These are phyloP conservation scores for Phaeotremella skinneri DNA, from an alignment of 768 basidiomycete species.

Conservation along the genomic window DNA sequence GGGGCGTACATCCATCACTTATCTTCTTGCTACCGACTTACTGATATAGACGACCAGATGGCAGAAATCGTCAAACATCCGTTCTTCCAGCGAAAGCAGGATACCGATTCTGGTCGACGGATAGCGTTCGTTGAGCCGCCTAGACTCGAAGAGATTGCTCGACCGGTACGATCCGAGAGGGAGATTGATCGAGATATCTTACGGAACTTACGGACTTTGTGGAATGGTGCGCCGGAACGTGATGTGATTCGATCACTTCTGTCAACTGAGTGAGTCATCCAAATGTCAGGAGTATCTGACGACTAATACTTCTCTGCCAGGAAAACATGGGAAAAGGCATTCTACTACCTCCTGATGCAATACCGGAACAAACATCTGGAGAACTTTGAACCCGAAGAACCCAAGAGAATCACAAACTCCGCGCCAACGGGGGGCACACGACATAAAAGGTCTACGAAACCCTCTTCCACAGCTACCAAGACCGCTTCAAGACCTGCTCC, in stretches of 20 bases:
- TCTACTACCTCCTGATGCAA: constrained; percentile 76
- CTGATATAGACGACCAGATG: constrained; percentile 60
- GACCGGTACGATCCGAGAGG: constrained; percentile 65
- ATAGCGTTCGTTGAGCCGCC: constrained; percentile 58
- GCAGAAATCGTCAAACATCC: constrained; percentile 80
- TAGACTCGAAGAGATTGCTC: constrained; percentile 65
- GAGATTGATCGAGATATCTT: constrained; percentile 76
- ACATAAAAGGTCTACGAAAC: background rate
- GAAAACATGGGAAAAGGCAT: constrained; percentile 69
- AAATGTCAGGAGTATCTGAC: background rate
- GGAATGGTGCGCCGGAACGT: constrained; percentile 59
- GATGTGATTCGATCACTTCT: constrained; percentile 46
- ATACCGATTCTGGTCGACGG: constrained; percentile 28
- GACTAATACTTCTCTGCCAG: constrained; percentile 10
- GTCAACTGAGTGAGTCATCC: constrained; percentile 33
- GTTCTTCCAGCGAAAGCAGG: constrained; percentile 63
- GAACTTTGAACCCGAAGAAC: constrained; percentile 55
- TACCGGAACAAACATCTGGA: constrained; percentile 67
- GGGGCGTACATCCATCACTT: background rate
- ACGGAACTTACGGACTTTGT: constrained; percentile 74
- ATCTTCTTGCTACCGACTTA: too few species aligned
- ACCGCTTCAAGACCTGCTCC: constrained; percentile 5
- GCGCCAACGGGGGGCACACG: background rate
- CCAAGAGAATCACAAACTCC: background rate
- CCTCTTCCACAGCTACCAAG: background rate